phyloP scores from a whole-genome alignment of 352 stramenopile genomes.

The Phytopythium delawarense region DNA sequence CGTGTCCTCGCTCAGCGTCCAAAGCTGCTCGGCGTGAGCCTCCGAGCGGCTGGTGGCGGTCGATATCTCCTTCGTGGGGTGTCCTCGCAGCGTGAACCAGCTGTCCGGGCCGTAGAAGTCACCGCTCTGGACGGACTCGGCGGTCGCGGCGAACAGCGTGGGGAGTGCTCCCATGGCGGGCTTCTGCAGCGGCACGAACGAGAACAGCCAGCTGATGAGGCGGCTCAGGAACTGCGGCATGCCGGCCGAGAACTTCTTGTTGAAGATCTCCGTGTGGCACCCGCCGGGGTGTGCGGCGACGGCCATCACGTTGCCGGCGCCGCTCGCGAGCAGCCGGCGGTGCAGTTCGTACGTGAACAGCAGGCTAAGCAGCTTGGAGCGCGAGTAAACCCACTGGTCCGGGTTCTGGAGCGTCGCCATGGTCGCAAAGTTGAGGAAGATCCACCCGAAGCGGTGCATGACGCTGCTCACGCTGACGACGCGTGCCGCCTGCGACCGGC shows the following conservation, averaged over 20 bases:
- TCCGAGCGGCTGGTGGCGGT: slow-evolving; percentile 31
- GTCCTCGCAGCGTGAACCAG: slow-evolving; percentile 37
- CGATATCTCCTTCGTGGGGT: slow-evolving; percentile 37
- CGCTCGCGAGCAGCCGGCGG: slow-evolving; percentile 21
- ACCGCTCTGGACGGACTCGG: slow-evolving; percentile 15
- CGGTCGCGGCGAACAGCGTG: slow-evolving; percentile 42
- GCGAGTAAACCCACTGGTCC: slow-evolving; percentile 26
- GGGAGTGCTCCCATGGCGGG: slow-evolving; percentile 42
- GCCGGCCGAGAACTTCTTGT: slow-evolving; percentile 27
- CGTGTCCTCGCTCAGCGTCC: slow-evolving; percentile 45
- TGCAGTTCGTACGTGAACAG: slow-evolving; percentile 51
- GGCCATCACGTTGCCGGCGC: slow-evolving; percentile 26
- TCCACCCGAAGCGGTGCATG: slow-evolving; percentile 22
- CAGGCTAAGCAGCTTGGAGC: slow-evolving; percentile 46
- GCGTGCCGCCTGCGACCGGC: slow-evolving; percentile 14
- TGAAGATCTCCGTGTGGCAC: slow-evolving; percentile 33
- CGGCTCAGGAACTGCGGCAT: slow-evolving; percentile 22
- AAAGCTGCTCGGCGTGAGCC: slow-evolving; percentile 33
- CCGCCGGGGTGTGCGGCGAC: slow-evolving; percentile 35
- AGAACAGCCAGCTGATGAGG: slow-evolving; percentile 30
- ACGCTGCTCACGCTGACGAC: slow-evolving; percentile 36
- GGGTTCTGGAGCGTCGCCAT: slow-evolving; percentile 20
- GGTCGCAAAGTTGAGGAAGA: slow-evolving; percentile 23
- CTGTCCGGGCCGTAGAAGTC: slow-evolving; percentile 27
- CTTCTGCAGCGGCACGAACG: slow-evolving; percentile 24